Percentiles rank a stretch among this genome's conserved stretches.
phyloP scores from a whole-genome alignment of 768 basidiomycete species.

The Leccinum rimulosum region DNA sequence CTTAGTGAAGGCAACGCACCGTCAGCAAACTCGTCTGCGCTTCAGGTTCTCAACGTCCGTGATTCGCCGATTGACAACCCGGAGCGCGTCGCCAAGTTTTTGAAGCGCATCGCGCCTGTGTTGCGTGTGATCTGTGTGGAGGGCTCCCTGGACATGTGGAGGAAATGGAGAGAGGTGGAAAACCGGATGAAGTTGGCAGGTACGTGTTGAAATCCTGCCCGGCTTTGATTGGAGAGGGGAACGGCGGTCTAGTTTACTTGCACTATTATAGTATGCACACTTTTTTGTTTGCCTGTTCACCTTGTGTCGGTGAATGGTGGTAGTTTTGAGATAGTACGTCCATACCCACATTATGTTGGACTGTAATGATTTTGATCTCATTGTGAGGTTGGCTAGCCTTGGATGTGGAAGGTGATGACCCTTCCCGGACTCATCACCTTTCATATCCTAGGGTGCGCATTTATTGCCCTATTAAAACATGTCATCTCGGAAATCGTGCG shows the following conservation, averaged over 20 bases:
- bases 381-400: background rate
- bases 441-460: background rate
- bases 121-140: slow-evolving; percentile 27
- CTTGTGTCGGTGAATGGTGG: background rate
- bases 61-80: slow-evolving; percentile 28
- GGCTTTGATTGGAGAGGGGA: no score
- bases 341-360: background rate
- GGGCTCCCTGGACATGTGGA: slow-evolving; percentile 28
- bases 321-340: background rate
- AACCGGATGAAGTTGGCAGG: slow-evolving; percentile 17
- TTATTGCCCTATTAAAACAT: background rate
- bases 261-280: background rate
- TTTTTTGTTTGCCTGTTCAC: background rate
- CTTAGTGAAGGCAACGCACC: background rate
- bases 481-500: background rate
- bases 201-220: background rate
- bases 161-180: slow-evolving; percentile 29
- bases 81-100: slow-evolving; percentile 24
- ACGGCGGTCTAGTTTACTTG: background rate
- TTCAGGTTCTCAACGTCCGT: slow-evolving; percentile 28
- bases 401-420: background rate
- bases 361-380: background rate
- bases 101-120: slow-evolving; percentile 22
- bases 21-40: background rate
- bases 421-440: background rate